Percentiles rank a stretch among this genome's conserved stretches.
phyloP scores from a whole-genome alignment of 768 basidiomycete species.

The Postia placenta region DNA sequence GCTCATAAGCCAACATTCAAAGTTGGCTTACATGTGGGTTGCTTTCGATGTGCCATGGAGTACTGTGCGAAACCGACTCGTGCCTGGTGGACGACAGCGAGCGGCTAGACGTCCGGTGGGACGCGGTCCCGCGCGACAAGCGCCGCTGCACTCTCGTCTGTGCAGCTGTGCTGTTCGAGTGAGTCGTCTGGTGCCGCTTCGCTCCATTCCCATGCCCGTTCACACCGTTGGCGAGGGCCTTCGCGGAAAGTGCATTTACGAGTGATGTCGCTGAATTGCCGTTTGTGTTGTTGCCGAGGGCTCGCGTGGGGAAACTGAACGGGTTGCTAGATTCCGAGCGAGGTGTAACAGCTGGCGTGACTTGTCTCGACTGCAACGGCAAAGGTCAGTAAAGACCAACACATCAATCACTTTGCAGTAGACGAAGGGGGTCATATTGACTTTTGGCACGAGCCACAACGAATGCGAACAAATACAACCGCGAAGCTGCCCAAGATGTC shows the following conservation, averaged over 20 bases:
- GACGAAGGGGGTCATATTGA: too few species aligned
- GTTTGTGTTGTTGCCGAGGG: background rate
- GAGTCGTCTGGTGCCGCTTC: constrained; percentile 42
- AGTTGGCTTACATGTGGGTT: constrained; percentile 43
- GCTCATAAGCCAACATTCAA: background rate
- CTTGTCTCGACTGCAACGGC: constrained; percentile 29
- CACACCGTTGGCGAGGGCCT: background rate
- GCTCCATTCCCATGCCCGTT: constrained; percentile 4
- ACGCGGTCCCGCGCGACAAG: constrained; percentile 10
- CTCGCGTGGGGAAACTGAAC: constrained; percentile 34
- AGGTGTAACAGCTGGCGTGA: constrained; percentile 34
- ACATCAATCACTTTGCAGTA: too few species aligned
- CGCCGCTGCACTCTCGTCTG: constrained; percentile 22
- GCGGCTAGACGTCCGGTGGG: constrained; percentile 11
- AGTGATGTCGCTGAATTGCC: constrained; percentile 16
- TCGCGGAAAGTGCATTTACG: constrained; percentile 14
- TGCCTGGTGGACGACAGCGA: constrained; percentile 27
- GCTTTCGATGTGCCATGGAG: constrained; percentile 41
- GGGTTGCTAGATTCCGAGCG: constrained; percentile 47
- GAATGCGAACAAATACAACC: too few species aligned
- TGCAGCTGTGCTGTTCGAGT: constrained; percentile 23
- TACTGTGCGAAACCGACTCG: constrained; percentile 33
- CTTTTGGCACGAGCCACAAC: too few species aligned
- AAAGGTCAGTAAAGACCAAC: background rate
- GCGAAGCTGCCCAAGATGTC: too few species aligned